Percentiles rank a stretch among this genome's conserved stretches.
phyloP scores from a whole-genome alignment of 257 asterid genomes.

The Gynochthodes officinalis region DNA sequence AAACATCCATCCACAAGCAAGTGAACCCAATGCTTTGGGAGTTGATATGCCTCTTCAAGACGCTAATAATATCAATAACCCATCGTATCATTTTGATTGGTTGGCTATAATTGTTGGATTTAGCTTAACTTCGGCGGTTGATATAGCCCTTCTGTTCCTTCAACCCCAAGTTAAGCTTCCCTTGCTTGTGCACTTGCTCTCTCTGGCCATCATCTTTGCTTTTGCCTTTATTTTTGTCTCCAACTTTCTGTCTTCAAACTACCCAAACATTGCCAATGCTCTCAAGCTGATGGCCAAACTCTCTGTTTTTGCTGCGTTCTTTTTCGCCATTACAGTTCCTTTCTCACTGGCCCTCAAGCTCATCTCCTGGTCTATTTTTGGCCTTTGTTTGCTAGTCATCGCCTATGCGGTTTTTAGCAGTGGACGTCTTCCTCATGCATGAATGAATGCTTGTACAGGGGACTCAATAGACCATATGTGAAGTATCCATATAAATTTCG shows the following conservation, averaged over 20 bases:
- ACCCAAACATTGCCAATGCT: neutral
- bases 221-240: neutral
- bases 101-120: neutral
- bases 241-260: neutral
- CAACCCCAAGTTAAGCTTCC: neutral
- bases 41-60: too few relatives aligned
- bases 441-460: too few relatives aligned
- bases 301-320: neutral
- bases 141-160: slow-evolving; percentile 1
- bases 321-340: slow-evolving; percentile 6
- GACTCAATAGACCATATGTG: too few relatives aligned
- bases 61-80: neutral
- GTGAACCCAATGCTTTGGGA: too few relatives aligned
- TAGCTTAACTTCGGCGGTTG: slow-evolving; percentile 17
- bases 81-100: neutral
- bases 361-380: neutral
- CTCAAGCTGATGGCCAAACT: neutral
- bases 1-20: too few relatives aligned
- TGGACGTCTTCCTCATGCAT: too few relatives aligned
- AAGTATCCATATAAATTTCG: too few relatives aligned
- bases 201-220: slow-evolving; percentile 1
- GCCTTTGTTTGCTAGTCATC: neutral
- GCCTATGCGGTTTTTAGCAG: neutral
- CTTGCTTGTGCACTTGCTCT: neutral
- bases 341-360: neutral